Evolutionary conservation across 305 asterid genomes (phyloP).

Genomic region (Salvia sclarea): DNA sequence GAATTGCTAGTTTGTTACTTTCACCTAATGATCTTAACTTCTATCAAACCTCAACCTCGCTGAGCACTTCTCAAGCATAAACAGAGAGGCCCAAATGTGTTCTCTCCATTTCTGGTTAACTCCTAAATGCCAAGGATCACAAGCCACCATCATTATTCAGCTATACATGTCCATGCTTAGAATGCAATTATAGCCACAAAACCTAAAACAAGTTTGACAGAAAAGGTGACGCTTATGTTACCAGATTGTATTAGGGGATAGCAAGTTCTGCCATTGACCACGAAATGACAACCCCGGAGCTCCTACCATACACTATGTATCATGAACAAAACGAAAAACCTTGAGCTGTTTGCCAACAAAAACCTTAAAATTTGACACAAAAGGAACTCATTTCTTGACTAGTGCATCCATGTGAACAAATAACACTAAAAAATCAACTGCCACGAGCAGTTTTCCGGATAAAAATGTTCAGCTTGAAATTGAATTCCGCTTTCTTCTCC

Average conservation of each 20-base stretch:
- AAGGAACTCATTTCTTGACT: not conserved
- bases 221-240: not conserved
- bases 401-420: not conserved
- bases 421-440: not conserved
- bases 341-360: conserved; percentile 10
- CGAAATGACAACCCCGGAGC: not conserved
- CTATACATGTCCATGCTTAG: not conserved
- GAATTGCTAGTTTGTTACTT: not conserved
- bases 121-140: conserved; percentile 8
- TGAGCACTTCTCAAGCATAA: not conserved
- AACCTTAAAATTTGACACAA: conserved; percentile 4
- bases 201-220: not conserved
- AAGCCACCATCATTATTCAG: conserved; percentile 8
- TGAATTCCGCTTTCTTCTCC: conserved; percentile 3
- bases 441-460: not conserved
- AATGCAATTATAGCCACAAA: not conserved
- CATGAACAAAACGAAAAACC: conserved; percentile 14
- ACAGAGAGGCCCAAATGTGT: too few species aligned
- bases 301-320: not conserved
- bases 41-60: conserved; percentile 25
- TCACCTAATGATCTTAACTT: not conserved
- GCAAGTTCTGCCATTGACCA: conserved; percentile 8
- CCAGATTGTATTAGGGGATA: conserved; percentile 12
- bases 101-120: not conserved
- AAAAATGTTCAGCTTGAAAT: conserved; percentile 22